Conservation (phyloP, 345 rosid genomes). For the Gossypium turneri region DNA sequence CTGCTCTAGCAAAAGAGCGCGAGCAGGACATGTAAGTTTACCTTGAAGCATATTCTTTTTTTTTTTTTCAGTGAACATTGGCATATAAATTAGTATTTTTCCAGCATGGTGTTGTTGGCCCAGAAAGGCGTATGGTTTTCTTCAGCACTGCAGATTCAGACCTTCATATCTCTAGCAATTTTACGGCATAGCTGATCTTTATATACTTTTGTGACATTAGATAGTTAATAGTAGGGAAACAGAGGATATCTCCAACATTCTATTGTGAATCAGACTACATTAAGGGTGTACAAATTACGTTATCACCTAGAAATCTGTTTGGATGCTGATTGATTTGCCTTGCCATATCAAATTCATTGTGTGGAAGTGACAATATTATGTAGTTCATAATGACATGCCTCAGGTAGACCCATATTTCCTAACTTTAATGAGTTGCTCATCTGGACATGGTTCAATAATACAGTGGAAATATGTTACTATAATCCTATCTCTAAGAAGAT, state of each 20-base stretch:
- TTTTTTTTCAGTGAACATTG: not conserved
- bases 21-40: conserved; percentile 85
- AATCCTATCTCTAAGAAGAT: not conserved
- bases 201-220: not conserved
- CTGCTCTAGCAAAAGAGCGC: conserved; percentile 77
- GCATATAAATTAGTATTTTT: not conserved
- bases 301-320: not conserved
- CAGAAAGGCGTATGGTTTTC: conserved; percentile 33
- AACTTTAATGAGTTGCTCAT: not conserved
- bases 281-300: not conserved
- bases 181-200: not conserved
- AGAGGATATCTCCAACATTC: not conserved
- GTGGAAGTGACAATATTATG: not conserved
- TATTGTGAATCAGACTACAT: not conserved
- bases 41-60: not conserved
- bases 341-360: not conserved
- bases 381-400: not conserved
- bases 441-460: not conserved
- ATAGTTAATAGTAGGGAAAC: not conserved
- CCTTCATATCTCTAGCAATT: not conserved
- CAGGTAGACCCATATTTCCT: not conserved
- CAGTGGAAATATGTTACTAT: not conserved
- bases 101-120: conserved; percentile 56
- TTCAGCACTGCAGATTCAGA: not conserved
- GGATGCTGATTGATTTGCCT: not conserved